These are phyloP conservation scores for Prunus fruticosa DNA, from an alignment of 306 rosid species.

Conservation along the genomic window DNA sequence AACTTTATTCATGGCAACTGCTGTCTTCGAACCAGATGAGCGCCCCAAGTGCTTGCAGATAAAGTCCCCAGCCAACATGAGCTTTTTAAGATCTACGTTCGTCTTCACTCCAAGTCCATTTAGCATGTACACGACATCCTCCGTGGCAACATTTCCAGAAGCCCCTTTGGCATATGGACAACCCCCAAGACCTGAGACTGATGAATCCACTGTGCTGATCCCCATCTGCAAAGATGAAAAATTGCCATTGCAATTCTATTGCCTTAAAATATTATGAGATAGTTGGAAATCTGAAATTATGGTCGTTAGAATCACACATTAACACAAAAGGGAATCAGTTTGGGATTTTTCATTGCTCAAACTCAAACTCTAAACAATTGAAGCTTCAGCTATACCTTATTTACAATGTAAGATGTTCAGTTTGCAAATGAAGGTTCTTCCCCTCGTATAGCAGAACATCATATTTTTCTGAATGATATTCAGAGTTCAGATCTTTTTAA, in stretches of 20 bases:
- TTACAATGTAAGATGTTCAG: too few relatives aligned
- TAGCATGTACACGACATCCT: slow-evolving; percentile 91
- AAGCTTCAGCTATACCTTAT: too few relatives aligned
- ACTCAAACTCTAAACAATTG: too few relatives aligned
- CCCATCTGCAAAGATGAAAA: slow-evolving; percentile 47
- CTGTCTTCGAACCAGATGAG: slow-evolving; percentile 67
- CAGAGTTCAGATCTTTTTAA: too few relatives aligned
- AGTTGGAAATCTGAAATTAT: too few relatives aligned
- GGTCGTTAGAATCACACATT: too few relatives aligned
- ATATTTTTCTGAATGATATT: too few relatives aligned
- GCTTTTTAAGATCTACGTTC: slow-evolving; percentile 64
- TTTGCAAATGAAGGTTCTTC: too few relatives aligned
- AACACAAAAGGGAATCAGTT: too few relatives aligned
- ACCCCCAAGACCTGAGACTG: slow-evolving; percentile 92
- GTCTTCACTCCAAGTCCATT: slow-evolving; percentile 78
- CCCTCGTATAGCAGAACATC: too few relatives aligned
- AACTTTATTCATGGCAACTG: slow-evolving; percentile 61
- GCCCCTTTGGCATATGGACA: slow-evolving; percentile 97
- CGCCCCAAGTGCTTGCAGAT: slow-evolving; percentile 82
- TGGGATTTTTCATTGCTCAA: too few relatives aligned
- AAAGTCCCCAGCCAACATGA: slow-evolving; percentile 76
- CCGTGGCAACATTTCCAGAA: slow-evolving; percentile 88
- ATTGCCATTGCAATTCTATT: neutral
- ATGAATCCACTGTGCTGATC: slow-evolving; percentile 76
- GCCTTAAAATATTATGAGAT: neutral